Conservation (phyloP, 2,329 filamentous ascomycete species). For the Cytospora piceicola region DNA sequence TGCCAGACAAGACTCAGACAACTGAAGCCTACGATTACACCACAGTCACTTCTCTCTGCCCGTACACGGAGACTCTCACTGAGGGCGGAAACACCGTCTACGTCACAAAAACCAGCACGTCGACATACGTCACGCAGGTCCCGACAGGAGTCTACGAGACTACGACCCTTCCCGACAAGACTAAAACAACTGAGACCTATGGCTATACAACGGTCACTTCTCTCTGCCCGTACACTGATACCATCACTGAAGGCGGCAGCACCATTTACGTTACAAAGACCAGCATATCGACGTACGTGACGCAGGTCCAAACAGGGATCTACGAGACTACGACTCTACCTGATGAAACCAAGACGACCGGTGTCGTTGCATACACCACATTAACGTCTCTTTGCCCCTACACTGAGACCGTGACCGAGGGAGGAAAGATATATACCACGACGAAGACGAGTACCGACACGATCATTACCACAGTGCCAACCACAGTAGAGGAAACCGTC, state of each 20-base stretch:
- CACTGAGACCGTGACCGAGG: slow-evolving; percentile 25
- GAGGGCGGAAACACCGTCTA: slow-evolving; percentile 27
- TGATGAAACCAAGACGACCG: slow-evolving; percentile 20
- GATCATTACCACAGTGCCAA: slow-evolving; percentile 32
- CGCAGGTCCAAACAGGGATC: slow-evolving; percentile 18
- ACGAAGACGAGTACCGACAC: slow-evolving; percentile 29
- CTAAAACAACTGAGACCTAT: neutral
- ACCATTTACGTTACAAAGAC: neutral
- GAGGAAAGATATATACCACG: slow-evolving; percentile 28
- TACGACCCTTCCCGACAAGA: slow-evolving; percentile 23
- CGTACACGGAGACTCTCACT: slow-evolving; percentile 28
- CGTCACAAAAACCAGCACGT: slow-evolving; percentile 3
- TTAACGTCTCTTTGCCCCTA: slow-evolving; percentile 22
- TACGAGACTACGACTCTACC: slow-evolving; percentile 17
- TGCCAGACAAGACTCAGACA: slow-evolving; percentile 14
- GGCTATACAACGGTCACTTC: slow-evolving; percentile 13
- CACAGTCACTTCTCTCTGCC: slow-evolving; percentile 8
- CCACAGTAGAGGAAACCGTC: slow-evolving; percentile 32
- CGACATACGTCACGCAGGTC: slow-evolving; percentile 21
- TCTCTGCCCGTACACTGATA: neutral
- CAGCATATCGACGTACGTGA: slow-evolving; percentile 8
- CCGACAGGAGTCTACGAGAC: slow-evolving; percentile 38
- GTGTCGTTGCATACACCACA: slow-evolving; percentile 17
- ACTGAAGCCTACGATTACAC: slow-evolving; percentile 1
- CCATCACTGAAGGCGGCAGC: slow-evolving; percentile 33